These are phyloP conservation scores for Erigeron canadensis DNA, from an alignment of 129 eudicot genomes.

Conservation along the genomic window DNA sequence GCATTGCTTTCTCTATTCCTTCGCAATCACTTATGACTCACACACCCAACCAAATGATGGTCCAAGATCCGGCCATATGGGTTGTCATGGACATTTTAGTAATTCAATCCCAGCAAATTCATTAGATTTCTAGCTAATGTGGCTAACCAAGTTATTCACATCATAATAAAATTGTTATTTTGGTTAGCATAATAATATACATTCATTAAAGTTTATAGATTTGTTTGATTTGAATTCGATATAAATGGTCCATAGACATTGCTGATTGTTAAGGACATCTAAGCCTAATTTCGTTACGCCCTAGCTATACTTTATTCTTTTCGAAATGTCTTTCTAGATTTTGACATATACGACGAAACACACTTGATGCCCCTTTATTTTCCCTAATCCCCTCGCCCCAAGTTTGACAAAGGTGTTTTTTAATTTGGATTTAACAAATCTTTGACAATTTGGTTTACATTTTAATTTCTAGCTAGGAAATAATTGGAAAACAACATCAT, in stretches of 20 bases:
- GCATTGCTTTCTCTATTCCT: slow-evolving; percentile 36
- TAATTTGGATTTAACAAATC: no score
- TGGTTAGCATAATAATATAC: background rate
- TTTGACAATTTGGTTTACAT: no score
- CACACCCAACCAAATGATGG: slow-evolving; percentile 45
- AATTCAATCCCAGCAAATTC: slow-evolving; percentile 12
- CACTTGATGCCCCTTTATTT: background rate
- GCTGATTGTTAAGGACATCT: slow-evolving; percentile 1
- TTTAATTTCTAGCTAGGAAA: no score
- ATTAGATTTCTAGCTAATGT: slow-evolving; percentile 12
- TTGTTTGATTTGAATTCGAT: slow-evolving; percentile 3
- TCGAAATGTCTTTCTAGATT: background rate
- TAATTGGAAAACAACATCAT: no score
- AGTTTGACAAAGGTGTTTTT: no score
- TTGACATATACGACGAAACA: slow-evolving; percentile 2
- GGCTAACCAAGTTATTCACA: no score
- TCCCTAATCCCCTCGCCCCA: background rate
- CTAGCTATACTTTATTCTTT: background rate
- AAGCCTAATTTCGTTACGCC: slow-evolving; percentile 23
- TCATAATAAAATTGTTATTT: background rate
- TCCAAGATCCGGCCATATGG: slow-evolving; percentile 19
- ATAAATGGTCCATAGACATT: slow-evolving; percentile 15
- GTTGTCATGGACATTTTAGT: slow-evolving; percentile 31
- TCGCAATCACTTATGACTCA: slow-evolving; percentile 38
- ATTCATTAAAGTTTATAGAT: background rate